Percentiles rank a stretch among this genome's conserved stretches.
These are phyloP conservation scores for Chloris gayana DNA, from an alignment of 176 grass and related monocot species.

Conservation along the genomic window DNA sequence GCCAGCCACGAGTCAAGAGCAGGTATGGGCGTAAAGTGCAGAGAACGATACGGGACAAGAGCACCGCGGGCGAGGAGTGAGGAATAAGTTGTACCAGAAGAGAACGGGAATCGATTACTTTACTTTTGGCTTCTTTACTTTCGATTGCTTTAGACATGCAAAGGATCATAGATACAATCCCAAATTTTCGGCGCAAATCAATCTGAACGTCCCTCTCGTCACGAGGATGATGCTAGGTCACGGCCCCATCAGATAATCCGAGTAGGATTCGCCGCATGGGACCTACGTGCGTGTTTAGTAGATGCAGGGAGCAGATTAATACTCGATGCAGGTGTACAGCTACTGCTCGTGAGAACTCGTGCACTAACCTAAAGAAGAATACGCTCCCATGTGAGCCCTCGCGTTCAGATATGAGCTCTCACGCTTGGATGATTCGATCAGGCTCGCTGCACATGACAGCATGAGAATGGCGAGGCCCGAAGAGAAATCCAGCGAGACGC, in stretches of 20 bases:
- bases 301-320: slow-evolving; percentile 2
- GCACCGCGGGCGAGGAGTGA: neutral
- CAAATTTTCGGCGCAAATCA: neutral
- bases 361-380: neutral
- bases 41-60: neutral
- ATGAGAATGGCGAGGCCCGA: slow-evolving; percentile 22
- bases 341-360: neutral
- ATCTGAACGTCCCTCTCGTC: neutral
- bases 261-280: neutral
- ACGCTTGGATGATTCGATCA: slow-evolving; percentile 22
- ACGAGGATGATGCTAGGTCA: slow-evolving; percentile 28
- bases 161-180: neutral
- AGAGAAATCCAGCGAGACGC: slow-evolving; percentile 22
- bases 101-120: neutral
- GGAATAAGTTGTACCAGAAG: neutral
- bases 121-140: neutral
- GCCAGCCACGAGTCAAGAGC: no score
- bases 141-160: no score
- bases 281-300: neutral
- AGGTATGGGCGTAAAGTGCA: neutral
- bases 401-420: neutral
- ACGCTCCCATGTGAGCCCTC: neutral
- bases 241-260: slow-evolving; percentile 16
- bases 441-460: neutral
- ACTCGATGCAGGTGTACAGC: neutral